phyloP scores from a whole-genome alignment of 129 eudicot genomes.

The Pulicaria dysenterica region DNA sequence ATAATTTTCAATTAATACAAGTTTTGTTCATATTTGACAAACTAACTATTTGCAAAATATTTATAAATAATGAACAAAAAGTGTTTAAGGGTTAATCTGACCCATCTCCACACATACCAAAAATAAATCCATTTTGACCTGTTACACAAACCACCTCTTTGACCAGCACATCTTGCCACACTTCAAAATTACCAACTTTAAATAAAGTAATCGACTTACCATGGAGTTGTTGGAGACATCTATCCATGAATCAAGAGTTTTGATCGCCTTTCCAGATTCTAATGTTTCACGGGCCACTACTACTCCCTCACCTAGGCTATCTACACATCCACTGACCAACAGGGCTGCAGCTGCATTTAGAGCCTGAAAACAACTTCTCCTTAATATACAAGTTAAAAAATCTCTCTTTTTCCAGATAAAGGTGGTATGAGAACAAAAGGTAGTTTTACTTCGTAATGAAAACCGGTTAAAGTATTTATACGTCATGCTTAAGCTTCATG shows the following conservation, averaged over 20 bases:
- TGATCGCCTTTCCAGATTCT: slow-evolving; percentile 66
- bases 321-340: slow-evolving; percentile 69
- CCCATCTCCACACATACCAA: not conserved
- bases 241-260: slow-evolving; percentile 74
- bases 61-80: not conserved
- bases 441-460: not conserved
- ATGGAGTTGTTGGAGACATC: slow-evolving; percentile 50
- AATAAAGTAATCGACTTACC: slow-evolving; percentile 13
- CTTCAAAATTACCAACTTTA: not conserved
- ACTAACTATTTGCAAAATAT: not conserved
- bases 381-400: not conserved
- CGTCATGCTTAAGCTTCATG: too few species aligned
- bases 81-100: not conserved
- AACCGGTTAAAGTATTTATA: not conserved
- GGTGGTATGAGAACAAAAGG: not conserved
- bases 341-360: slow-evolving; percentile 90
- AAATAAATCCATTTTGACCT: not conserved
- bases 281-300: slow-evolving; percentile 70
- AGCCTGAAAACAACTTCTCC: slow-evolving; percentile 43
- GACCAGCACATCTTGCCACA: not conserved
- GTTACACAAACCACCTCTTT: too few species aligned
- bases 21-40: slow-evolving; percentile 1
- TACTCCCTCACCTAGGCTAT: slow-evolving; percentile 71
- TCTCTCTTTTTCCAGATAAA: not conserved
- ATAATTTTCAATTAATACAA: not conserved